These are phyloP conservation scores for Skeletonema costatum DNA, from an alignment of 108 stramenopile genomes.

Conservation along the genomic window DNA sequence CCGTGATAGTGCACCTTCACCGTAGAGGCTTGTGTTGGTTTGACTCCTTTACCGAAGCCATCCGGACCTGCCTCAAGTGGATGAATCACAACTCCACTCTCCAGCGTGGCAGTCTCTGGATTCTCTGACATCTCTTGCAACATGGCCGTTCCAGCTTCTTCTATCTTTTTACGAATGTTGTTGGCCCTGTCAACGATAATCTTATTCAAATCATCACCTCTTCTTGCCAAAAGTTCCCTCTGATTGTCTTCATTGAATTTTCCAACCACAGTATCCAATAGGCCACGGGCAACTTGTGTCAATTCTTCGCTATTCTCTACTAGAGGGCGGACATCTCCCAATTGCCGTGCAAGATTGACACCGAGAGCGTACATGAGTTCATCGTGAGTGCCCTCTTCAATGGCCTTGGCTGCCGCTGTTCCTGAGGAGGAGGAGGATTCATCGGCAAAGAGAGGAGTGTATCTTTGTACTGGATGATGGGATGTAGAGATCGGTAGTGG, in stretches of 20 bases:
- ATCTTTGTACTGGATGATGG: neutral
- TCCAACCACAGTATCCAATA: conserved; percentile 83
- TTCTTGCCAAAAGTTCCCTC: conserved; percentile 43
- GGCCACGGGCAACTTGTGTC: conserved; percentile 75
- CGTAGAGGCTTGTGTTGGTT: conserved; percentile 68
- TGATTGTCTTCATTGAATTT: conserved; percentile 74
- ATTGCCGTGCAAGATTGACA: conserved; percentile 67
- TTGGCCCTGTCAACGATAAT: conserved; percentile 77
- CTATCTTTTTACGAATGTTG: conserved; percentile 64
- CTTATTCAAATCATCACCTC: conserved; percentile 73
- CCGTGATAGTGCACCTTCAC: conserved; percentile 86
- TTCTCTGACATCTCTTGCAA: conserved; percentile 70
- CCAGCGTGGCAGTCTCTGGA: conserved; percentile 61
- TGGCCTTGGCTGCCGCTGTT: conserved; percentile 21
- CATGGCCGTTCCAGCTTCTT: conserved; percentile 74
- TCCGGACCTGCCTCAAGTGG: conserved; percentile 72
- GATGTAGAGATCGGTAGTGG: neutral
- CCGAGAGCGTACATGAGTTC: conserved; percentile 87
- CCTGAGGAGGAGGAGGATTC: neutral
- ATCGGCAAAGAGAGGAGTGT: conserved; percentile 24
- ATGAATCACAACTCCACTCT: conserved; percentile 72
- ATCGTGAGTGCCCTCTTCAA: conserved; percentile 73
- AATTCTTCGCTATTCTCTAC: conserved; percentile 79
- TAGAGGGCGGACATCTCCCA: conserved; percentile 79
- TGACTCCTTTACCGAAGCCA: conserved; percentile 66